Percentiles rank a stretch among this genome's conserved stretches.
Conservation (phyloP, 2,329 filamentous ascomycete genomes). For the Fusarium xyrophilum region DNA sequence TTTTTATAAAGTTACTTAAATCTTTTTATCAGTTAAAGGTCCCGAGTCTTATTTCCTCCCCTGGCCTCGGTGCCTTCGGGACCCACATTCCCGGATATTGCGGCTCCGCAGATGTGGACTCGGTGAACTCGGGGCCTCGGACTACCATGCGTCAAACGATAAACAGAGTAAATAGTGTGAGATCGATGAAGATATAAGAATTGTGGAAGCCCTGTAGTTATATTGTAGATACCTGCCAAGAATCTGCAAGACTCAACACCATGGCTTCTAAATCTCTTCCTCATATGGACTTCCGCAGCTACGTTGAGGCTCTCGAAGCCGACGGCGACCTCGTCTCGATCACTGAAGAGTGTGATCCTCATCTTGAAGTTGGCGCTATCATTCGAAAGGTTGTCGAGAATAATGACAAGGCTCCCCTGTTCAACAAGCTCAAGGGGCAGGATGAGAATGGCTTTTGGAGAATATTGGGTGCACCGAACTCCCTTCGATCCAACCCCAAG, state of each 20-base stretch:
- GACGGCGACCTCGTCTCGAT: slow-evolving; percentile 56
- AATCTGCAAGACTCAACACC: neutral
- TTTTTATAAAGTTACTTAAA: no score
- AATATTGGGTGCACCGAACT: slow-evolving; percentile 55
- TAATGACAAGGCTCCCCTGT: slow-evolving; percentile 55
- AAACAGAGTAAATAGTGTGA: neutral
- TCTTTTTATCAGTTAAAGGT: no score
- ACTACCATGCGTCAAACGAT: no score
- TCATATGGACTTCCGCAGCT: slow-evolving; percentile 39
- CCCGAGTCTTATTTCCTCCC: no score
- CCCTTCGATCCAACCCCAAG: slow-evolving; percentile 35
- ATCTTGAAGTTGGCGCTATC: slow-evolving; percentile 57
- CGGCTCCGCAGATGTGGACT: neutral
- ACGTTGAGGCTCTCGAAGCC: slow-evolving; percentile 18
- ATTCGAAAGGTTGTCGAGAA: slow-evolving; percentile 55
- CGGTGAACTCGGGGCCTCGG: slow-evolving; percentile 13
- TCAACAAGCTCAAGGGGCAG: slow-evolving; percentile 58
- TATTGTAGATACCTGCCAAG: rapidly evolving
- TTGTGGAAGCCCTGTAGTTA: neutral
- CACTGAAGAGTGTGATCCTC: slow-evolving; percentile 50
- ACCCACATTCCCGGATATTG: neutral
- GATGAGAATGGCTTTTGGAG: slow-evolving; percentile 51
- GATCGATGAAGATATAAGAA: neutral
- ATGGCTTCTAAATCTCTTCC: slow-evolving; percentile 24
- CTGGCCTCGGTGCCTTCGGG: neutral